Percentiles rank a stretch among this genome's conserved stretches.
Conservation (phyloP, 768 basidiomycete genomes). For the Kwoniella botswanensis region DNA sequence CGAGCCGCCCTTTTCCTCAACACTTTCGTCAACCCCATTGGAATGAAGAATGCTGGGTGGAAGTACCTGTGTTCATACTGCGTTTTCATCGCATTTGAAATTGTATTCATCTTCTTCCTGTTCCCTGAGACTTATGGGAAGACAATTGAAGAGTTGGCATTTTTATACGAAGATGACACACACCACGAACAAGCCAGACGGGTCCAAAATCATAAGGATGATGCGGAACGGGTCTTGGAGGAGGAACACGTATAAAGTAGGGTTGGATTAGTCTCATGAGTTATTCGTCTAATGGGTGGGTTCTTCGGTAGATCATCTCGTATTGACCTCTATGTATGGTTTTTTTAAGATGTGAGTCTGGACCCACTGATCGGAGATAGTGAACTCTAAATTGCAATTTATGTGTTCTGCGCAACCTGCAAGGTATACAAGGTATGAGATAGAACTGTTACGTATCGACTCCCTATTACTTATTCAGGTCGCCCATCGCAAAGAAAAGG, state of each 20-base stretch:
- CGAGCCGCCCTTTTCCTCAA: slow-evolving; percentile 69
- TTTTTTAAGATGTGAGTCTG: too few species aligned
- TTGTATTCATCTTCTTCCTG: slow-evolving; percentile 67
- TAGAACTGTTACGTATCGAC: too few species aligned
- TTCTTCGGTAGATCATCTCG: too few species aligned
- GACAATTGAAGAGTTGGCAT: slow-evolving; percentile 63
- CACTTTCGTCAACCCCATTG: slow-evolving; percentile 71
- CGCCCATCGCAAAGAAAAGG: too few species aligned
- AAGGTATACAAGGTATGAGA: too few species aligned
- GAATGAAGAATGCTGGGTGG: slow-evolving; percentile 67
- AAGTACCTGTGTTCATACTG: slow-evolving; percentile 64
- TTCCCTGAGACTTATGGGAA: slow-evolving; percentile 68
- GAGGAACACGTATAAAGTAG: not conserved
- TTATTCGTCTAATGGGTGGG: too few species aligned
- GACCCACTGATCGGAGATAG: too few species aligned
- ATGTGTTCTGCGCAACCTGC: too few species aligned
- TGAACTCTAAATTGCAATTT: too few species aligned
- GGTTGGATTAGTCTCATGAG: too few species aligned
- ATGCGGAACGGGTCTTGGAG: not conserved
- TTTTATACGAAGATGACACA: slow-evolving; percentile 26
- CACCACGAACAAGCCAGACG: slow-evolving; percentile 25
- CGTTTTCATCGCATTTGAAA: slow-evolving; percentile 65
- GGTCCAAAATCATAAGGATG: slow-evolving; percentile 14
- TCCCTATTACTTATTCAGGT: too few species aligned
- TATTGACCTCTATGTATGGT: too few species aligned